A percentile compares a stretch with the other conserved stretches of the same genome.
Evolutionary conservation across 2,329 filamentous ascomycete genomes (phyloP).

Genomic region (Calcarisporium arbuscula): DNA sequence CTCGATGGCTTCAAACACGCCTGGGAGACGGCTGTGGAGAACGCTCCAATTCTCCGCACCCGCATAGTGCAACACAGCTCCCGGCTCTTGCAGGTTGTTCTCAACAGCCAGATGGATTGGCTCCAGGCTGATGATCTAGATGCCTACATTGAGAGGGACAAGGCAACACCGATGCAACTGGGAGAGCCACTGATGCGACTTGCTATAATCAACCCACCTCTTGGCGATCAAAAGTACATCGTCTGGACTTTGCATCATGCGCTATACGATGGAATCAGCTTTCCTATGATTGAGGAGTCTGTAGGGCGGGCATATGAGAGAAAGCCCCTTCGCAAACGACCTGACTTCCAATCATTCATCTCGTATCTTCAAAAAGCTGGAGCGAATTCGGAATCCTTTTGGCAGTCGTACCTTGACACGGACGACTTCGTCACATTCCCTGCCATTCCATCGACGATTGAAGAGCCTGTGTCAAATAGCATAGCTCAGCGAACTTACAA

Average conservation of each 20-base stretch:
- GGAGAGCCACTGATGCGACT: background rate
- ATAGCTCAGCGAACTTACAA: background rate
- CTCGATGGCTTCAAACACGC: background rate
- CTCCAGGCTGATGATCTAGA: background rate
- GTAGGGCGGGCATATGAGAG: background rate
- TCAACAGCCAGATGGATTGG: conserved; percentile 4
- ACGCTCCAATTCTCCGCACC: background rate
- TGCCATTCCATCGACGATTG: background rate
- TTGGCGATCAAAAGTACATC: background rate
- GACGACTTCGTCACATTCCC: background rate
- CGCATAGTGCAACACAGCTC: conserved; percentile 13
- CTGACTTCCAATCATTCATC: no score
- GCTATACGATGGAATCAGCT: background rate
- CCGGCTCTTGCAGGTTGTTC: conserved; percentile 15
- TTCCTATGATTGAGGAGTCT: background rate
- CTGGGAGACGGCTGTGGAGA: background rate
- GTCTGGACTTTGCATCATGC: conserved; percentile 4
- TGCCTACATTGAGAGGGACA: conserved; percentile 2
- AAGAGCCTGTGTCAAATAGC: background rate
- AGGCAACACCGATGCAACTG: background rate
- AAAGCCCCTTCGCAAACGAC: no score
- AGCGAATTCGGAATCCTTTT: no score
- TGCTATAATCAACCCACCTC: background rate
- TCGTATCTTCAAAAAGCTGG: no score
- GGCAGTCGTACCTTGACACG: no score